phyloP scores from a whole-genome alignment of 1,284 basidiomycete genomes.

The Chalciporus piperatoides region DNA sequence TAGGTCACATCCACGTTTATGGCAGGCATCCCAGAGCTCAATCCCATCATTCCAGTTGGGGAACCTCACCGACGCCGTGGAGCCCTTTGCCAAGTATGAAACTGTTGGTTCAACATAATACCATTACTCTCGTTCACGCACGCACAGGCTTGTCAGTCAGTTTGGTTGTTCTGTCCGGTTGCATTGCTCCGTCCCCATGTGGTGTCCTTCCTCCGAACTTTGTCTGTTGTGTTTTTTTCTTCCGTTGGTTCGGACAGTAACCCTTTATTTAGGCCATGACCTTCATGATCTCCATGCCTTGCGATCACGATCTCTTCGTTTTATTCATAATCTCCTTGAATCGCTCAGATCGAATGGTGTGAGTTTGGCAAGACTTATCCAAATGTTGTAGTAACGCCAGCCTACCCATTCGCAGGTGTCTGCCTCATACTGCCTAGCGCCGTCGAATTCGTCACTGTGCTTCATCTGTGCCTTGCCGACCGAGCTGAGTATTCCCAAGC shows the following conservation, averaged over 20 bases:
- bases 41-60: constrained; percentile 38
- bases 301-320: constrained; percentile 56
- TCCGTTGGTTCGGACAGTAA: neutral
- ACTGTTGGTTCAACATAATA: neutral
- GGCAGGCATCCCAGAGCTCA: neutral
- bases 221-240: constrained; percentile 40
- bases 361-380: constrained; percentile 23
- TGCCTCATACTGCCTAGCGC: constrained; percentile 59
- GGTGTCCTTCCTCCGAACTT: constrained; percentile 51
- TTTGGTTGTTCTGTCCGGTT: constrained; percentile 45
- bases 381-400: too few relatives aligned
- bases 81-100: constrained; percentile 52
- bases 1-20: constrained; percentile 17
- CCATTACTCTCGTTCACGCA: neutral
- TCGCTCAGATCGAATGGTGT: constrained; percentile 61
- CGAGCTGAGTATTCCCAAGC: constrained; percentile 38
- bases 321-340: constrained; percentile 61
- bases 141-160: constrained; percentile 41
- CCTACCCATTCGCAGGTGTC: constrained; percentile 39
- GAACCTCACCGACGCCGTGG: constrained; percentile 49
- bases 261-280: constrained; percentile 45
- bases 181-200: constrained; percentile 63
- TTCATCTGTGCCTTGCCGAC: constrained; percentile 50
- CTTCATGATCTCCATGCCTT: constrained; percentile 66
- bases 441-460: constrained; percentile 56